These are phyloP conservation scores for Serendipita sp. DNA, from an alignment of 768 basidiomycete genomes.

Conservation along the genomic window DNA sequence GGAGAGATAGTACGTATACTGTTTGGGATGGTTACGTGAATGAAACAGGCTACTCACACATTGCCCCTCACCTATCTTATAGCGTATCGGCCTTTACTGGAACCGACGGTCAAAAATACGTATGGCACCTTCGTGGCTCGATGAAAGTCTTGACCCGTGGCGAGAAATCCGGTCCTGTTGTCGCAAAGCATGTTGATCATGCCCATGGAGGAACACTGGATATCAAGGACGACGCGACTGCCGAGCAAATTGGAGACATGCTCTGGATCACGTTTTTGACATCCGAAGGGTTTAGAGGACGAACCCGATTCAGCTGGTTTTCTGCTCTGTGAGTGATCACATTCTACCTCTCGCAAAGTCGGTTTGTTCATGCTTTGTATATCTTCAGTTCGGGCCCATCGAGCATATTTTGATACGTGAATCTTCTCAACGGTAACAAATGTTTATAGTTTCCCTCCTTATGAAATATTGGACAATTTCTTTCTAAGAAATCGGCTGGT, in stretches of 20 bases:
- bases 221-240: background rate
- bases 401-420: too few species aligned
- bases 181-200: background rate
- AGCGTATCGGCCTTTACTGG: background rate
- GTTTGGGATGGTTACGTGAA: background rate
- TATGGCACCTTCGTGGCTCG: background rate
- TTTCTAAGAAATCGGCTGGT: too few species aligned
- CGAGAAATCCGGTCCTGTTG: background rate
- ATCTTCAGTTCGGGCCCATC: background rate
- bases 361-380: too few species aligned
- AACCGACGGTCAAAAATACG: background rate
- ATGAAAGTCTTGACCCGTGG: background rate
- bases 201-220: background rate
- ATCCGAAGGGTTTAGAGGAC: background rate
- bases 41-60: background rate
- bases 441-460: too few species aligned
- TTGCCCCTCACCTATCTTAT: too few species aligned
- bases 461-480: too few species aligned
- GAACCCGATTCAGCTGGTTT: background rate
- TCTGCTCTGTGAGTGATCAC: background rate
- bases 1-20: background rate
- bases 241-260: background rate
- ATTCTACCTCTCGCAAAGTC: background rate
- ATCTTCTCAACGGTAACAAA: too few species aligned
- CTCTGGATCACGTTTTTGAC: background rate